These are phyloP conservation scores for Chalciporus chontae DNA, from an alignment of 768 basidiomycete genomes.

Conservation along the genomic window DNA sequence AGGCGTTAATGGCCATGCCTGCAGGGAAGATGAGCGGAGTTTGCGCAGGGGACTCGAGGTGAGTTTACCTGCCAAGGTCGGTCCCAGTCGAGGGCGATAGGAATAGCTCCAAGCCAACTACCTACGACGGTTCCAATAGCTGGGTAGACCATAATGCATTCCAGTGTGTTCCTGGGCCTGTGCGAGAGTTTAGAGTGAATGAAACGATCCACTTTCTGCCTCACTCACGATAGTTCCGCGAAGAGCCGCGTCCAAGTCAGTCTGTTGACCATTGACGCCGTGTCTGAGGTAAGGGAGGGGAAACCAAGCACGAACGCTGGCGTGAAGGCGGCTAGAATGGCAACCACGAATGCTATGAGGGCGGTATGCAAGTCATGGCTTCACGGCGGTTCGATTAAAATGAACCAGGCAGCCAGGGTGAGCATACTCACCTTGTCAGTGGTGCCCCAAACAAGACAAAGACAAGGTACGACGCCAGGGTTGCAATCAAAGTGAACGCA, in stretches of 20 bases:
- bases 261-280: slow-evolving; percentile 48
- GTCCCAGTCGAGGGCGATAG: slow-evolving; percentile 95
- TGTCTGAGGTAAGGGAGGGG: slow-evolving; percentile 45
- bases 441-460: slow-evolving; percentile 77
- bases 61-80: slow-evolving; percentile 88
- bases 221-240: slow-evolving; percentile 73
- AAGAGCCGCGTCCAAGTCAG: slow-evolving; percentile 78
- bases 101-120: slow-evolving; percentile 76
- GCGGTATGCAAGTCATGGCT: slow-evolving; percentile 61
- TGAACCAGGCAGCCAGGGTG: neutral
- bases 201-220: neutral
- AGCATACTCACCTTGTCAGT: slow-evolving; percentile 44
- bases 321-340: slow-evolving; percentile 61
- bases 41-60: slow-evolving; percentile 3
- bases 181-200: neutral
- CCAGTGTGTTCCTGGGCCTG: slow-evolving; percentile 62
- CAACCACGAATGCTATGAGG: slow-evolving; percentile 64
- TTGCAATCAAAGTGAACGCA: slow-evolving; percentile 47
- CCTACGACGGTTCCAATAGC: slow-evolving; percentile 69
- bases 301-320: slow-evolving; percentile 68
- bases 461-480: slow-evolving; percentile 45
- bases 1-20: slow-evolving; percentile 85
- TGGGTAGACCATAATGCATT: slow-evolving; percentile 79
- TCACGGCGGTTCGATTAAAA: slow-evolving; percentile 2
- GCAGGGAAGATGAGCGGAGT: neutral